Evolutionary conservation across 768 basidiomycete genomes (phyloP).

Genomic region (Agrocybe chaxingu): DNA sequence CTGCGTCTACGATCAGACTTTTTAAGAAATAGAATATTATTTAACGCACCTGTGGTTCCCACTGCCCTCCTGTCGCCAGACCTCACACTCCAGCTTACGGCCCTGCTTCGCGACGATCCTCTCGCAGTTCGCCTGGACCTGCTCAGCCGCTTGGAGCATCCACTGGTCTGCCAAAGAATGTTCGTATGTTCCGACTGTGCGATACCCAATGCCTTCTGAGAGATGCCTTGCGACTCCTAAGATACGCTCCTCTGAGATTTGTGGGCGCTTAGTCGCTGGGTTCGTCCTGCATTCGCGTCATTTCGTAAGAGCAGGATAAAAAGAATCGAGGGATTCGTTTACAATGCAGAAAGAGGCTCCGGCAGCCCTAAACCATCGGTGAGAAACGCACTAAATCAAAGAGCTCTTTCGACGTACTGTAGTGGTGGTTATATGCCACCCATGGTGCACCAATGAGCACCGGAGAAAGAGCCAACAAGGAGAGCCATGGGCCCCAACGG

Average conservation of each 20-base stretch:
- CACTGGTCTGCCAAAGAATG: conserved; percentile 84
- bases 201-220: conserved; percentile 85
- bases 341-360: conserved; percentile 52
- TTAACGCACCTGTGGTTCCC: conserved; percentile 77
- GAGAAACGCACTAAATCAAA: background rate
- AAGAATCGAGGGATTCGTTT: conserved; percentile 16
- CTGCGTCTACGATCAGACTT: conserved; percentile 31
- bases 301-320: background rate
- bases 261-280: conserved; percentile 55
- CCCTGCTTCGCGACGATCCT: conserved; percentile 37
- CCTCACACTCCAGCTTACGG: conserved; percentile 81
- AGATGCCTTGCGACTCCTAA: conserved; percentile 61
- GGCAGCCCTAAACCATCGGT: conserved; percentile 45
- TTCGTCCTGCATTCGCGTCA: conserved; percentile 30
- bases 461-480: conserved; percentile 51
- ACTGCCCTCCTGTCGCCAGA: conserved; percentile 87
- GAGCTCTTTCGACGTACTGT: conserved; percentile 30
- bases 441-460: conserved; percentile 49
- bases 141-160: conserved; percentile 67
- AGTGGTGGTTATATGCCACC: conserved; percentile 46
- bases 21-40: background rate
- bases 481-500: conserved; percentile 60
- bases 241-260: conserved; percentile 70
- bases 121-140: conserved; percentile 62
- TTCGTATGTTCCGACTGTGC: conserved; percentile 88